These are phyloP conservation scores for Russula sp. DNA, from an alignment of 768 basidiomycete genomes.

Conservation along the genomic window DNA sequence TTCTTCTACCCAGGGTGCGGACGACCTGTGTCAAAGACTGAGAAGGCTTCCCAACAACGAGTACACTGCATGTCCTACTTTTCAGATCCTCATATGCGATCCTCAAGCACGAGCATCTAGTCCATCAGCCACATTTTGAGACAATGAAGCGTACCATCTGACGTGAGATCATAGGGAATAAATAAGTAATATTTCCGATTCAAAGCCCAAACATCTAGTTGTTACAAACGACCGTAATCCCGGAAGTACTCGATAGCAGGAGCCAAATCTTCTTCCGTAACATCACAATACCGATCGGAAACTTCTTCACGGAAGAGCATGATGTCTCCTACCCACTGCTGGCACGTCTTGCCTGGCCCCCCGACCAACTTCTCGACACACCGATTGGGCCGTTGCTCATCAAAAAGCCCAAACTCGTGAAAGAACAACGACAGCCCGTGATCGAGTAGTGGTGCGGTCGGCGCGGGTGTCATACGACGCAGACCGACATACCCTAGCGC, in stretches of 20 bases:
- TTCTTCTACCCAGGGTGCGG: too few species aligned
- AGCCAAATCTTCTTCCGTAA: conserved; percentile 12
- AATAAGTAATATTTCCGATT: not conserved
- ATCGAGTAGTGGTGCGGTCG: conserved; percentile 6
- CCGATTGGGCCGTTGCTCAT: conserved; percentile 16
- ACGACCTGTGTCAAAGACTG: not conserved
- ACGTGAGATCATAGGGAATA: not conserved
- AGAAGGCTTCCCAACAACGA: not conserved
- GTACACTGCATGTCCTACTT: not conserved
- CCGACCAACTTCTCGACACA: conserved; percentile 20
- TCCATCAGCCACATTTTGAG: not conserved
- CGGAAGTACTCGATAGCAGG: conserved; percentile 20
- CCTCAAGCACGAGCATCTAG: not conserved
- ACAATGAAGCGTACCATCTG: not conserved
- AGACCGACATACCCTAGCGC: conserved; percentile 16
- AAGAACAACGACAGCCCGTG: conserved; percentile 16
- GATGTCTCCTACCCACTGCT: conserved; percentile 19
- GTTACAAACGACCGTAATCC: conserved; percentile 18
- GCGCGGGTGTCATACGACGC: conserved; percentile 10
- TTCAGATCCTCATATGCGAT: not conserved
- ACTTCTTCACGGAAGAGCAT: conserved; percentile 19
- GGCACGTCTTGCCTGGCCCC: not conserved
- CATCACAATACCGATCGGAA: conserved; percentile 19
- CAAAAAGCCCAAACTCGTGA: conserved; percentile 17
- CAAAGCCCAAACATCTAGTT: not conserved